Evolutionary conservation across 78 protist species (phyloP).

Genomic region (Dictyostelium brefeldianum): DNA sequence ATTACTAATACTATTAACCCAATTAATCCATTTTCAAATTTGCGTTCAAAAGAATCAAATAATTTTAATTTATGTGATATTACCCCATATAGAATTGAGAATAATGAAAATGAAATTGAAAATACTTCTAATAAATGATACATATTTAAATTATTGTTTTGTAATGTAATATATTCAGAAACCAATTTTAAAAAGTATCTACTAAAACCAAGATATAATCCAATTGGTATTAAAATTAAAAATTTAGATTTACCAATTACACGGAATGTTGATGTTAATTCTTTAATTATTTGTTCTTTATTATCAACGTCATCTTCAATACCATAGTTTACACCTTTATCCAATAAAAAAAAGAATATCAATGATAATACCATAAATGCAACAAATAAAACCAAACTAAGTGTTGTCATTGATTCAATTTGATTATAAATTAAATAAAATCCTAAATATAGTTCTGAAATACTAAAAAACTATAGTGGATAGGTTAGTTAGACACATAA

Average conservation of each 20-base stretch:
- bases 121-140: background rate
- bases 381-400: background rate
- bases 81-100: background rate
- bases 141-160: background rate
- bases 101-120: background rate
- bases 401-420: no score
- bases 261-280: background rate
- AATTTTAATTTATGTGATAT: no score
- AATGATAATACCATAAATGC: background rate
- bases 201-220: background rate
- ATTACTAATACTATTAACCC: background rate
- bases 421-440: background rate
- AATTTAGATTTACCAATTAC: background rate
- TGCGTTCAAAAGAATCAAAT: no score
- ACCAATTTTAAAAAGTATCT: background rate
- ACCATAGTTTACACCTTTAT: background rate
- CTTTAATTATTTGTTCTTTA: no score
- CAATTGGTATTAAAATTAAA: background rate
- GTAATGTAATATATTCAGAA: background rate
- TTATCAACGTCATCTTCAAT: no score
- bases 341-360: background rate
- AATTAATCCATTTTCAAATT: no score
- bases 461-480: conserved; percentile 14
- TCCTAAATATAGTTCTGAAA: background rate
- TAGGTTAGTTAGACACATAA: no score